Percentiles rank a stretch among this genome's conserved stretches.
These are phyloP conservation scores for Phytopythium chamaehyphon DNA, from an alignment of 352 stramenopile species.

Conservation along the genomic window DNA sequence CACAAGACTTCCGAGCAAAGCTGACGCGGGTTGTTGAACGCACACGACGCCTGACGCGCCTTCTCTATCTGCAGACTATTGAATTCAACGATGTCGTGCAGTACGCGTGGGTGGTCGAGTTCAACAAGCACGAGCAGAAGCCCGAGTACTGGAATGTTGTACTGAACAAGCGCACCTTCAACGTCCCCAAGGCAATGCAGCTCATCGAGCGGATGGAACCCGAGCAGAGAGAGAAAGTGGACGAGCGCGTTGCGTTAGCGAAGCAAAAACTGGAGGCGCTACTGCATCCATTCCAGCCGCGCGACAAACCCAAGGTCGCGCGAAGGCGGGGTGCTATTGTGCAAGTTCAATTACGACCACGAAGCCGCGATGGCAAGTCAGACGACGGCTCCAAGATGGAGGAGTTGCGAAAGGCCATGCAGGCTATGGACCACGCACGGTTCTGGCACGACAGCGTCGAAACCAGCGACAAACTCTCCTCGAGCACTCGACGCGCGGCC, in stretches of 20 bases:
- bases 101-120: constrained; percentile 66
- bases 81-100: constrained; percentile 67
- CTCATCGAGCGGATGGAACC: constrained; percentile 56
- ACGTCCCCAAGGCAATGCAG: constrained; percentile 48
- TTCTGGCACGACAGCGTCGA: constrained; percentile 62
- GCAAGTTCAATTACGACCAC: constrained; percentile 10
- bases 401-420: constrained; percentile 21
- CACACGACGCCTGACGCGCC: constrained; percentile 26
- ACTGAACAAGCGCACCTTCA: constrained; percentile 50
- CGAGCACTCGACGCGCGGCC: not conserved
- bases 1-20: constrained; percentile 34
- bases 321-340: constrained; percentile 43
- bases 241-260: constrained; percentile 48
- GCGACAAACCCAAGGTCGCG: constrained; percentile 35
- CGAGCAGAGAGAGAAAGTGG: constrained; percentile 43
- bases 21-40: constrained; percentile 27
- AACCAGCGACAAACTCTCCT: constrained; percentile 18
- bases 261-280: constrained; percentile 47
- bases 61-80: constrained; percentile 62
- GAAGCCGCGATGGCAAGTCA: not conserved
- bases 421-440: constrained; percentile 38
- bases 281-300: constrained; percentile 49
- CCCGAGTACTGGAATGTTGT: constrained; percentile 78
- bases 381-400: constrained; percentile 7
- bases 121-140: constrained; percentile 44